phyloP scores from a whole-genome alignment of 2,329 filamentous ascomycete genomes.

The Paracoccidioides lutzii region DNA sequence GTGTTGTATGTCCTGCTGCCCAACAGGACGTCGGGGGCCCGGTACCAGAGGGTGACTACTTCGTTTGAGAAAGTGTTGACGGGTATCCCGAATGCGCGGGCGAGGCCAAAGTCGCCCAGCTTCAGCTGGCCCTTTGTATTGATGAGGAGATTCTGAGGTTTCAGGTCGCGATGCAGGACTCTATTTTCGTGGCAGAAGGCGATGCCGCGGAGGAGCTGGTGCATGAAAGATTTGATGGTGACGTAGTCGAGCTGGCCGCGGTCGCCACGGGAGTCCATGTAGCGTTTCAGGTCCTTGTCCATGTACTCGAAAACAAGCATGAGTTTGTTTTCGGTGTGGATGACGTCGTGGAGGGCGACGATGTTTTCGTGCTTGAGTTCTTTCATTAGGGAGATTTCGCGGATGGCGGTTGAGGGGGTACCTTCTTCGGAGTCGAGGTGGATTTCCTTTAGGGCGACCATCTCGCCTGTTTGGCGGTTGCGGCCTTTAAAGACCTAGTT shows the following conservation, averaged over 20 bases:
- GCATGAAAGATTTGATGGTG: constrained; percentile 99
- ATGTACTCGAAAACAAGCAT: constrained; percentile 99
- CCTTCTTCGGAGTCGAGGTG: constrained; percentile 98
- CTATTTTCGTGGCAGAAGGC: constrained; percentile 97
- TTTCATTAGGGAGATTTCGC: constrained; percentile 98
- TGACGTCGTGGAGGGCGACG: constrained; percentile 92
- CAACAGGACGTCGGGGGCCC: constrained; percentile 86
- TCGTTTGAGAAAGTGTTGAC: constrained; percentile 98
- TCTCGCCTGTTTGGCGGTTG: constrained; percentile 90
- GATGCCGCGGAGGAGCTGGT: constrained; percentile 87
- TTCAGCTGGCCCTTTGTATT: constrained; percentile 84
- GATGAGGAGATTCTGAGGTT: constrained; percentile 93
- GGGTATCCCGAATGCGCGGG: constrained; percentile 87
- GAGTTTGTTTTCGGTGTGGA: constrained; percentile 98
- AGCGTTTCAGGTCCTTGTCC: constrained; percentile 96
- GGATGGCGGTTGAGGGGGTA: constrained; percentile 91
- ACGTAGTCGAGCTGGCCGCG: constrained; percentile 74
- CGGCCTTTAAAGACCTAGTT: constrained; percentile 90
- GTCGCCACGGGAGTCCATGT: constrained; percentile 91
- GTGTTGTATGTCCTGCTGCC: constrained; percentile 96
- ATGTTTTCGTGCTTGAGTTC: constrained; percentile 99
- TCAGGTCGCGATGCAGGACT: constrained; percentile 87
- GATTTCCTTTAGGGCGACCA: constrained; percentile 95
- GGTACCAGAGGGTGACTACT: constrained; percentile 95
- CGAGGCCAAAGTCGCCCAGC: constrained; percentile 86